Percentiles rank a stretch among this genome's conserved stretches.
Conservation (phyloP, 177 flowering plant genomes). For the Tripterygium wilfordii region DNA sequence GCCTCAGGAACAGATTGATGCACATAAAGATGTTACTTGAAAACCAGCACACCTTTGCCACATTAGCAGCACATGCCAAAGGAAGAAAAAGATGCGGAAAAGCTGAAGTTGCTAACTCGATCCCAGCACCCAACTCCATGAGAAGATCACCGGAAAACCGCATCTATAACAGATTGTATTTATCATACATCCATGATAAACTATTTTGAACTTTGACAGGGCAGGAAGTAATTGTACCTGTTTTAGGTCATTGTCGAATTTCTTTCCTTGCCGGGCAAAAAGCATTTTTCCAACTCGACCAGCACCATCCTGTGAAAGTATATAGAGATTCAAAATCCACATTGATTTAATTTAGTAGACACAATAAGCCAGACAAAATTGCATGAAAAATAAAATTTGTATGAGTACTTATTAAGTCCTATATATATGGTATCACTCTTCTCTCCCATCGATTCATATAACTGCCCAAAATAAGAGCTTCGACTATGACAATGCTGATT, state of each 20-base stretch:
- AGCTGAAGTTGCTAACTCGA: conserved; percentile 94
- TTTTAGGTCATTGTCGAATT: conserved; percentile 95
- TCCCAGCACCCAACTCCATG: conserved; percentile 96
- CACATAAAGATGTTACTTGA: background rate
- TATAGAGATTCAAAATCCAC: no score
- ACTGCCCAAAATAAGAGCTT: no score
- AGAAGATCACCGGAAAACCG: conserved; percentile 95
- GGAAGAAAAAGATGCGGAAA: conserved; percentile 95
- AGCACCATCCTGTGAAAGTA: conserved; percentile 79
- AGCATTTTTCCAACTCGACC: conserved; percentile 99
- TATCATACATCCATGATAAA: conserved; percentile 6
- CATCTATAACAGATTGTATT: conserved; percentile 40
- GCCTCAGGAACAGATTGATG: background rate
- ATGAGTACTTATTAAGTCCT: no score
- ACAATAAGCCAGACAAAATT: no score
- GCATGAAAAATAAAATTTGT: background rate
- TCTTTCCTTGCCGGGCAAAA: conserved; percentile 93
- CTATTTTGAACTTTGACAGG: background rate
- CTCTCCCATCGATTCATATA: no score
- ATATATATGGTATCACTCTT: no score
- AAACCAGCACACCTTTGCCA: conserved; percentile 61
- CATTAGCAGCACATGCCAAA: conserved; percentile 97
- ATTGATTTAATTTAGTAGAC: no score
- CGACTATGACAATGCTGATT: no score
- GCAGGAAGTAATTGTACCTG: conserved; percentile 45